Evolutionary conservation across 179 eudicot species (phyloP), one percentile per base, ranked within the genome.

Genomic region (Amaranthus tricolor): DNA sequence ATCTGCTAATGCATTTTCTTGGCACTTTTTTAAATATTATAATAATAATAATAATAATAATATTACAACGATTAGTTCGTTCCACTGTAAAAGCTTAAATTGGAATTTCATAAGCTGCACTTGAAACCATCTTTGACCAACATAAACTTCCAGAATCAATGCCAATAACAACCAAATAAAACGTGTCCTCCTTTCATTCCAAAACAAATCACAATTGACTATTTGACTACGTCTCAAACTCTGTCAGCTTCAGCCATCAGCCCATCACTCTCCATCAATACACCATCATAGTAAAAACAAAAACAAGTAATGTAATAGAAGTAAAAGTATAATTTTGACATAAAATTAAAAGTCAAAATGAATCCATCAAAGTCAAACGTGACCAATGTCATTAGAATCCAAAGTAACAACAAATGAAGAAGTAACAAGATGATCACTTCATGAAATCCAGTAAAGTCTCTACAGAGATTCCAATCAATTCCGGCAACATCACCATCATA

Each of bases 401-500:
- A n/a, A 13, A 14, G 7, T 16, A 15, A 14, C 16, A 6, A 54
- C 58, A 4, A 54, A 31, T 31, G 40, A 31, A 24, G 31, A 4
- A 62, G 15, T 24, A 31, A 2, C 24, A 5, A 13, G 45, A 61
- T 14, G 17, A 61, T 24, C 47, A 61, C 47, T 61, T 31, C 15
- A 31, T 31, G 14, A 31, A 31, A 62, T 6, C 66, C 65, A 21
- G 14, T 11, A 4, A 53, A 53, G 15, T 16, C 57, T 53, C 57
- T 53, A 9, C 57, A 13, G 12, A 1, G 14, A 11, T 10, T 63
- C 48, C 67, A 63, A 43, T 43, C 40, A 40, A 63, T 13, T 7
- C 50, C 67, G 44, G 50, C 50, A 43, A 43, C 67, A 63, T 63
- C 50, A 16, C 66, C 49, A 62, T 31, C 65, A 62, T 31, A 62